Evolutionary conservation across 345 rosid species (phyloP), one percentile per base, ranked within the genome.

Genomic region (Gossypium sturtianum): DNA sequence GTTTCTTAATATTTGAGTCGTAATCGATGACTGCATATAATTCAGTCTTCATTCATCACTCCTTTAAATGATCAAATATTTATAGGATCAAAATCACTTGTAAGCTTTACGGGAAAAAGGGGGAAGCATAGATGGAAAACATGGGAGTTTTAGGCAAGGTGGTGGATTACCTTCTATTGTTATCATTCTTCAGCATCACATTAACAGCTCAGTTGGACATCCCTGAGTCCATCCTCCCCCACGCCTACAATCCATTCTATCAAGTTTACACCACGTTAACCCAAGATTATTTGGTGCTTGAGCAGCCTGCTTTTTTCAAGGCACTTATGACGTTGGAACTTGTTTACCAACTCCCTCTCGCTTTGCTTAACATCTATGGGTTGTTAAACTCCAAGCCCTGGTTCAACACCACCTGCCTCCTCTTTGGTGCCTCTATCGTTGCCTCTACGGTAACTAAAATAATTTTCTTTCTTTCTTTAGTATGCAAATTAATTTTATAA

Each of bases 401-500:
- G 98, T 80, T 83, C 51, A 75, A 75, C 79, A 90, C 90, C 72
- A 87, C 97, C n/a, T 94, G 97, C 84, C 76, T 94, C 80, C 58
- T 89, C 70, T 86, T 82, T 51, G 98, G 97, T 66, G 87, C 80
- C 78, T 88, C 90, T 15, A 2, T 78, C 23, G 51, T 82, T 9
- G 82, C 95, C 69, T 81, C 91, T 70, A 87, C 84, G 97, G 97
- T 94, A 90, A 54, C 5, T n/a, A 11, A 11, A 17, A 25, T 2
- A 9, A 56, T 20, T 56, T 9, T 20, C 25, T 56, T 56, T 19
- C 2, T 8, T 56, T 0, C 20, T 8, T 19, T 56, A 59, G 2
- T 22, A 23, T 22, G 62, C 38, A 23, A 3, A 10, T 57, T 57
- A 23, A 9, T 58, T 58, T 58, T 12, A 4, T n/a, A 52, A 52